Percentiles rank a stretch among this genome's conserved stretches.
Evolutionary conservation across 2,329 filamentous ascomycete species (phyloP).

Genomic region (Hymenoscyphus fraxineus): DNA sequence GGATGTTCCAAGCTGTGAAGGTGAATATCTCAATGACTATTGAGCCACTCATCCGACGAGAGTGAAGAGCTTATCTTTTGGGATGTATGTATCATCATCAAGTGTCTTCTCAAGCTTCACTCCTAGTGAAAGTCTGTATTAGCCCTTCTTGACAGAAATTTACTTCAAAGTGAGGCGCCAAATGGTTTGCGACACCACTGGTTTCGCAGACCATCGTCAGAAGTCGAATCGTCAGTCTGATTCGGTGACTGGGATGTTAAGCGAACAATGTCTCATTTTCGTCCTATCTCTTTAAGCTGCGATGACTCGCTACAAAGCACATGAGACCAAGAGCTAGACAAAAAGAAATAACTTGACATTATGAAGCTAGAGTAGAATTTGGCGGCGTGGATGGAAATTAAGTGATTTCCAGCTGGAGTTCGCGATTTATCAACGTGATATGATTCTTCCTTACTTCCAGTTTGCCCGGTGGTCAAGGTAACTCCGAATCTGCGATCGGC

Average conservation of each 20-base stretch:
- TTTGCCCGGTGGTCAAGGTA: no score
- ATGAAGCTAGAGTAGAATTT: background rate
- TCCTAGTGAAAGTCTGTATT: background rate
- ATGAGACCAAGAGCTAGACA: background rate
- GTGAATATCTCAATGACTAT: background rate
- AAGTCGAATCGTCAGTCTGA: background rate
- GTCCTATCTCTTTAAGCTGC: background rate
- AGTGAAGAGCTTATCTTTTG: background rate
- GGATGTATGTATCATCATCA: background rate
- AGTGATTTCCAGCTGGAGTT: no score
- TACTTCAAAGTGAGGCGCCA: background rate
- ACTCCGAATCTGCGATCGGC: no score
- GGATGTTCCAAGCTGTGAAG: background rate
- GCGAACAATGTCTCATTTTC: background rate
- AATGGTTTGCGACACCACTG: background rate
- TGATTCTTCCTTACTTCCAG: no score
- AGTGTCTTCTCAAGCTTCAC: background rate
- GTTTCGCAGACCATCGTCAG: slow-evolving; percentile 2
- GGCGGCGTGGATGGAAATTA: background rate
- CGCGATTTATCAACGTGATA: no score
- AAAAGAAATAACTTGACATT: background rate
- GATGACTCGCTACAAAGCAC: background rate
- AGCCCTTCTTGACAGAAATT: no score
- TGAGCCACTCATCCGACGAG: background rate
- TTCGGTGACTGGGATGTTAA: background rate